Evolutionary conservation across 768 basidiomycete genomes (phyloP), one percentile per base, ranked within the genome.

Genomic region (Mycena olivaceomarginata): DNA sequence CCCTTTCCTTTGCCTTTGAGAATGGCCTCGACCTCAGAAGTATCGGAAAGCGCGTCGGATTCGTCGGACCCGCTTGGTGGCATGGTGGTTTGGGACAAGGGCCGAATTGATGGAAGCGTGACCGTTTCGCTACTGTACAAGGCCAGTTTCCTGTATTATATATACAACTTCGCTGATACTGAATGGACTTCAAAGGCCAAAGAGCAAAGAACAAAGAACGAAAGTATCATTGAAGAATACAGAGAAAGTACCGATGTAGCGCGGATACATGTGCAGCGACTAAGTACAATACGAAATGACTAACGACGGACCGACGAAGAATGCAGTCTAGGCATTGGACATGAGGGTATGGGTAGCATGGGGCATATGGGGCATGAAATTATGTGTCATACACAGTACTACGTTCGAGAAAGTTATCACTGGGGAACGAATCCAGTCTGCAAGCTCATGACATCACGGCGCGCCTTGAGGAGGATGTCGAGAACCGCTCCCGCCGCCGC

Each of bases 1-100:
- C 64, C 72, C 45, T 79, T 79, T 15, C 72, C 75, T 41, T 76
- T 79, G n/a, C 57, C 46, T 25, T 41, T 41, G 70, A 70, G 71
- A n/a, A 73, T 31, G 59, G 62, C 72, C 20, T 76, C 78, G n/a
- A 62, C 57, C 16, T 79, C 75, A 7, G 69, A 74, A 15, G 59
- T 13, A 37, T 76, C 75, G 10, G 72, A 76, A 60, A 59, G 46
- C 65, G 57, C 64, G 77, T 78, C 77, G 51, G 70, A 72, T 20
- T 79, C 74, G 6, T 43, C 48, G 22, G 46, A 59, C 37, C 68
- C 75, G 66, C 64, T 76, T 4, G 65, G 70, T 68, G 65, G 65
- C 75, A 76, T 76, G 51, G 64, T 12, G 16, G 69, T 70, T n/a
- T 39, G 60, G 37, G 20, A 20, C 12, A 63, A 20, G 12, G 16